Base-by-base conservation (phyloP, 805 yeast species). In the Metschnikowia continentalis region DNA sequence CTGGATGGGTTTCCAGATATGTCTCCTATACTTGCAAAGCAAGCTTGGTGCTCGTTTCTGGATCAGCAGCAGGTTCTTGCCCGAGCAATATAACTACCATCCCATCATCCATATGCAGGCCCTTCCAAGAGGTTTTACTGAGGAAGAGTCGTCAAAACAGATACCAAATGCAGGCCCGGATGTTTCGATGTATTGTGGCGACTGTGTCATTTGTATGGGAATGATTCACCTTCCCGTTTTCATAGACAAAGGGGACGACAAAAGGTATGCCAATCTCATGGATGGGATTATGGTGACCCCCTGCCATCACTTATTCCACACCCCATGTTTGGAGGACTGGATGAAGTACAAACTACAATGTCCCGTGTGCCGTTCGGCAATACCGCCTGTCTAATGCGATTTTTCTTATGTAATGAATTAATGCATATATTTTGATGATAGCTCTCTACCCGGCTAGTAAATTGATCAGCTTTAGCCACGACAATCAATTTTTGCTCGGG, bases 311-410 rank as follows among this genome's bases (percentile, higher is more conserved):
- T 82, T 90, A 8, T 92, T 90, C 78, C 97, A 91, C 63, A 79
- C 89, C 1, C 83, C 80, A n/a, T 91, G 98, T 69, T 71, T 92
- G 55, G 95, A 88, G 63, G 82, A 79, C 54, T 92, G 97, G 97
- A 90, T 92, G 97, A 81, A 84, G 65, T 87, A 89, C 64, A 88
- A 90, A 61, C 69, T 92, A 46, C 96, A 90, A 62, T 92, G 98
- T 69, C 98, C 98, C 0, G 91, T 90, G 6, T 92, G 98, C 68
- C 78, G 97, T 61, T 81, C 82, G 50, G 79, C 89, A 20, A 70
- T 92, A 38, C 97, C 97, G 2, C 96, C 97, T 1, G 71, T 87
- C 15, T 57, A 38, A 44, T n/a, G 13, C 11, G 22, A 22, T 23
- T 15, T n/a, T n/a, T 23, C 33, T 8, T 23, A 23, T 26, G 26